These are phyloP conservation scores for Phytophthora vignae DNA, from an alignment of 352 stramenopile genomes.

Conservation along the genomic window DNA sequence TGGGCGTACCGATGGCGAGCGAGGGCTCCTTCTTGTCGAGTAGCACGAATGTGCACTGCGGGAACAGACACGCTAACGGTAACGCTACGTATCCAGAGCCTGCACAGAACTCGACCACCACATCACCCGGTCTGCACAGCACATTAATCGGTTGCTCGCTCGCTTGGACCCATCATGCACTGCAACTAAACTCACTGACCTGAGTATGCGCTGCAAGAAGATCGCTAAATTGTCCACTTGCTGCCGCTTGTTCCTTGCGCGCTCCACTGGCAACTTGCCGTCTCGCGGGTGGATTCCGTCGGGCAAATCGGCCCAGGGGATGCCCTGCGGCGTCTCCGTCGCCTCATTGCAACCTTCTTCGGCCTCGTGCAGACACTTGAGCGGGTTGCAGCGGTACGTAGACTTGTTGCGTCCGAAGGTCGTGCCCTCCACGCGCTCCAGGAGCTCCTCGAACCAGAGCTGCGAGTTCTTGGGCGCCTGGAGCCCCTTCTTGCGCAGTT, in stretches of 20 bases:
- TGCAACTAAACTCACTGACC: conserved; percentile 59
- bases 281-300: conserved; percentile 75
- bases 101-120: conserved; percentile 86
- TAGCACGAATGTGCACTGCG: conserved; percentile 77
- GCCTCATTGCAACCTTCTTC: not conserved
- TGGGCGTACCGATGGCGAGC: conserved; percentile 70
- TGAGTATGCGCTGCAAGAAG: conserved; percentile 70
- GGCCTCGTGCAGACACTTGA: conserved; percentile 49
- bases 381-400: conserved; percentile 70
- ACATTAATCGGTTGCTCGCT: too few species aligned
- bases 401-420: conserved; percentile 41
- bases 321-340: conserved; percentile 25
- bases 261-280: conserved; percentile 60
- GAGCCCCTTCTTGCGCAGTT: conserved; percentile 59
- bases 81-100: conserved; percentile 81
- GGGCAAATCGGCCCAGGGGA: conserved; percentile 71
- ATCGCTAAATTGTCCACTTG: conserved; percentile 85
- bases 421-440: conserved; percentile 59
- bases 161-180: too few species aligned
- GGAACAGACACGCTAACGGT: conserved; percentile 77
- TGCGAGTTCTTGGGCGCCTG: conserved; percentile 55
- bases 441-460: conserved; percentile 80
- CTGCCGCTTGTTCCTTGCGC: conserved; percentile 73
- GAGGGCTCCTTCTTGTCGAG: conserved; percentile 83
- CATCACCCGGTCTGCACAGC: conserved; percentile 59